Percentiles rank a stretch among this genome's conserved stretches.
phyloP scores from a whole-genome alignment of 2,329 filamentous ascomycete species.

The Chalara sp. region DNA sequence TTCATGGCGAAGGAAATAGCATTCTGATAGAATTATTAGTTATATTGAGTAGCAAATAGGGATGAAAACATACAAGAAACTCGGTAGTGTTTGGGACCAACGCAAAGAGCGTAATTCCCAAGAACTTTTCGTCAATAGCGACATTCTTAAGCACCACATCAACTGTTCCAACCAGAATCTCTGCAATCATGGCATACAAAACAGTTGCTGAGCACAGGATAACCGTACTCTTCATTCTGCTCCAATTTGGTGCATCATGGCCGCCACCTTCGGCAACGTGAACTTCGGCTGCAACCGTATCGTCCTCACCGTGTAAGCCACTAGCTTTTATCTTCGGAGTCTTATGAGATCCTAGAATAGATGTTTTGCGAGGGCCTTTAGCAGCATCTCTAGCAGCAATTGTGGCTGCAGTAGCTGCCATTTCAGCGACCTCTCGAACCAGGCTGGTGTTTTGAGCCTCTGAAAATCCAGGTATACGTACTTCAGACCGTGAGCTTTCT shows the following conservation, averaged over 20 bases:
- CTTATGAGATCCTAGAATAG: constrained; percentile 28
- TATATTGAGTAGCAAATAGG: background rate
- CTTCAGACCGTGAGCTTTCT: constrained; percentile 37
- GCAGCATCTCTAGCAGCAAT: constrained; percentile 75
- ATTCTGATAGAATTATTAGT: constrained; percentile 45
- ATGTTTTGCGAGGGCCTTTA: constrained; percentile 43
- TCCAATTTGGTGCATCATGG: constrained; percentile 99
- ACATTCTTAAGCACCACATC: constrained; percentile 91
- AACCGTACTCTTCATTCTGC: constrained; percentile 80
- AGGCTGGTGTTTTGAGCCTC: constrained; percentile 76
- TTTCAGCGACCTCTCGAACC: constrained; percentile 83
- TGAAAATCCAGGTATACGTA: constrained; percentile 63
- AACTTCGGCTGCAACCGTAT: constrained; percentile 24
- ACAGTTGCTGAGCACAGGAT: constrained; percentile 85
- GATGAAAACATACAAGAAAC: constrained; percentile 63
- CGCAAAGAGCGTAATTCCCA: constrained; percentile 94
- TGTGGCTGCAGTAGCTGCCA: constrained; percentile 85
- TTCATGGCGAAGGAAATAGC: constrained; percentile 99
- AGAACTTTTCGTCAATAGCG: constrained; percentile 91
- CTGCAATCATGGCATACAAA: constrained; percentile 92
- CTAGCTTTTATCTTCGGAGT: constrained; percentile 20
- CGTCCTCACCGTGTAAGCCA: constrained; percentile 24
- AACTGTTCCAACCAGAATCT: constrained; percentile 94
- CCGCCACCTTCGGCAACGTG: constrained; percentile 51
- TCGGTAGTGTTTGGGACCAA: constrained; percentile 97